Conservation (phyloP, 345 rosid genomes). For the Rhodamnia rubescens region DNA sequence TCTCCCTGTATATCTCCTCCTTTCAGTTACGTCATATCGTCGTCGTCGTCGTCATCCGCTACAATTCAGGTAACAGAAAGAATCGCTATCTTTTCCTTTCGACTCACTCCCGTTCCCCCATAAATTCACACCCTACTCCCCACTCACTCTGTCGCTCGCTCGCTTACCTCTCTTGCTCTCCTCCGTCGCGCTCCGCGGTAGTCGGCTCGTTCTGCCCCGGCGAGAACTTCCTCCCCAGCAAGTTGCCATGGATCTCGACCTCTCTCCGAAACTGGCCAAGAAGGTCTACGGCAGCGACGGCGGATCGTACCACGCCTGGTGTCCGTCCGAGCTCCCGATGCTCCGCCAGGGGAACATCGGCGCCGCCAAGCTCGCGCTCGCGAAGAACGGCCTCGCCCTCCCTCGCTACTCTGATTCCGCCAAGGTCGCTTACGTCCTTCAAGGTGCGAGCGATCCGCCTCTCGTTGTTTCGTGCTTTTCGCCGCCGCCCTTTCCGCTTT, state of each 20-base stretch:
- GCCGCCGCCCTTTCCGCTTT: too few relatives aligned
- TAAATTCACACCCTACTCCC: too few relatives aligned
- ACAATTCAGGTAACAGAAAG: background rate
- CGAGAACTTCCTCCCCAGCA: background rate
- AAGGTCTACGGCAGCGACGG: constrained; percentile 57
- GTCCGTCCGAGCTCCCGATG: constrained; percentile 73
- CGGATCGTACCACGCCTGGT: constrained; percentile 76
- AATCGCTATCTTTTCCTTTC: background rate
- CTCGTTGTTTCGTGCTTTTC: too few relatives aligned
- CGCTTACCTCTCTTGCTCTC: too few relatives aligned
- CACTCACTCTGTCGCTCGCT: background rate
- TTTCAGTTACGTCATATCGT: too few relatives aligned
- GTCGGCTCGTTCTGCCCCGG: too few relatives aligned
- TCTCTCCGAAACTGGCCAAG: constrained; percentile 64
- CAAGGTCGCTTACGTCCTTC: constrained; percentile 87
- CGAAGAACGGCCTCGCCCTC: constrained; percentile 71
- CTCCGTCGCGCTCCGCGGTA: too few relatives aligned
- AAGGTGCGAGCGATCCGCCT: constrained; percentile 25
- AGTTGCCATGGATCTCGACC: constrained; percentile 61
- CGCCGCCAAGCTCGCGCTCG: constrained; percentile 78
- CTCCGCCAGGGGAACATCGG: constrained; percentile 66
- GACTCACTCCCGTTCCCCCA: too few relatives aligned
- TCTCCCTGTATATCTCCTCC: too few relatives aligned
- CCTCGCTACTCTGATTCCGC: constrained; percentile 86
- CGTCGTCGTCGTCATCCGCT: background rate